Evolutionary conservation across 805 yeast species (phyloP), one percentile per base, ranked within the genome.

Genomic region (Grigorovia humatica): DNA sequence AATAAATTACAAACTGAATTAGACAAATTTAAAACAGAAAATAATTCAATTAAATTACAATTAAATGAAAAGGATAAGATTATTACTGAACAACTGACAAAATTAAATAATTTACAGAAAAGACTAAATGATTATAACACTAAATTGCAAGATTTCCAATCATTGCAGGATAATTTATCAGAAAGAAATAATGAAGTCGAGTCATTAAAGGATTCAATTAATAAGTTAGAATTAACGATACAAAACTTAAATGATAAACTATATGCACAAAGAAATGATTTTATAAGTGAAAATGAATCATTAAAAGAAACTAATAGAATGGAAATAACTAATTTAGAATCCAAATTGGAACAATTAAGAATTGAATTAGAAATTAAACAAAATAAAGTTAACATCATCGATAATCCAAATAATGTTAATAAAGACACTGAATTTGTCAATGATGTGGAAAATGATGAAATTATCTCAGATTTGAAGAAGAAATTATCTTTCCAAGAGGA

Each of bases 341-440:
- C 75, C 18, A 81, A 82, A 53, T 73, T 87, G 49, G 97, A 91
- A 67, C 70, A 73, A 32, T 68, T 84, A 50, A 73, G 96, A 45
- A 72, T 80, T 32, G 78, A 79, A 57, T 70, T 78, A 29, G 96
- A 89, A 62, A 32, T 32, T 32, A 32, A 11, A 32, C 38, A 32
- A 9, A 32, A 32, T 8, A 9, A 30, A 8, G 32, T 8, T 30
- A 32, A 32, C 15, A 32, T 3, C 11, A 32, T 11, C 4, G 38
- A 32, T 32, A 8, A 32, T 32, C 15, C 15, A 11, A 32, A 4
- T 2, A 50, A 50, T 8, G 67, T 63, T 11, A 18, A 44, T 15
- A n/a, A 19, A 11, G 40, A 40, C 13, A 13, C 19, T 15, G 1
- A 19, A 20, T n/a, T 47, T 5, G 40, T 27, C 12, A 9, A 18